These are phyloP conservation scores for Trifolium dubium DNA, from an alignment of 306 rosid species.

Conservation along the genomic window DNA sequence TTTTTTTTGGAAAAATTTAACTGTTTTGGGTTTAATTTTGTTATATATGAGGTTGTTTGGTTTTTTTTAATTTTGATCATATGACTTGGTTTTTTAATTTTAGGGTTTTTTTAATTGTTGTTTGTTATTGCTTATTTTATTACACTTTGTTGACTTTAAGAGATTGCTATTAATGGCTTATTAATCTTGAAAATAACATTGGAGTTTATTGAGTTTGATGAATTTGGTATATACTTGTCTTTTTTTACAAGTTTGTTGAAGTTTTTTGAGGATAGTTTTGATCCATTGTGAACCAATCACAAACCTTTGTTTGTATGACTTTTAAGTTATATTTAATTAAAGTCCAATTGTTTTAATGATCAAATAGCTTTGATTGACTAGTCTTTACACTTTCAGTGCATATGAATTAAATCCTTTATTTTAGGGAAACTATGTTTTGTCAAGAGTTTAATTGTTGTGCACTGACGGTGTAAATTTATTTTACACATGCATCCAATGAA, in stretches of 20 bases:
- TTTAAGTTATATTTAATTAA: too few species aligned
- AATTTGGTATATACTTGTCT: constrained; percentile 7
- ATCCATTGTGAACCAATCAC: too few species aligned
- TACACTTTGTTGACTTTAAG: constrained; percentile 40
- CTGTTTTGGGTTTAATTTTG: constrained; percentile 41
- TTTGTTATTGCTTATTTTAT: constrained; percentile 7
- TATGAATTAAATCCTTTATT: background rate
- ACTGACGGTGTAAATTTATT: too few species aligned
- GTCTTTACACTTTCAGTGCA: too few species aligned
- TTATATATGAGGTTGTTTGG: background rate
- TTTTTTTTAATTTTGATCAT: background rate
- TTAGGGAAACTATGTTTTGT: constrained; percentile 21
- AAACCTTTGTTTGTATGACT: too few species aligned
- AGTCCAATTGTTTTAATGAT: too few species aligned
- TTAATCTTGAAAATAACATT: background rate
- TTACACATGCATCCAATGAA: too few species aligned
- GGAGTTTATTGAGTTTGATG: constrained; percentile 1
- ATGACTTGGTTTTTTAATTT: background rate
- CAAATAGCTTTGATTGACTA: too few species aligned
- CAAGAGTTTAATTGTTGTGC: too few species aligned
- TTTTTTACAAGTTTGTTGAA: background rate
- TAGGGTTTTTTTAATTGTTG: constrained; percentile 33
- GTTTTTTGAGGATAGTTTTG: background rate
- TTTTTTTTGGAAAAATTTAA: background rate
- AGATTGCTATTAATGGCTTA: constrained; percentile 22